Conservation (phyloP, 805 yeast genomes). For the Kodamaea kakaduensis region DNA sequence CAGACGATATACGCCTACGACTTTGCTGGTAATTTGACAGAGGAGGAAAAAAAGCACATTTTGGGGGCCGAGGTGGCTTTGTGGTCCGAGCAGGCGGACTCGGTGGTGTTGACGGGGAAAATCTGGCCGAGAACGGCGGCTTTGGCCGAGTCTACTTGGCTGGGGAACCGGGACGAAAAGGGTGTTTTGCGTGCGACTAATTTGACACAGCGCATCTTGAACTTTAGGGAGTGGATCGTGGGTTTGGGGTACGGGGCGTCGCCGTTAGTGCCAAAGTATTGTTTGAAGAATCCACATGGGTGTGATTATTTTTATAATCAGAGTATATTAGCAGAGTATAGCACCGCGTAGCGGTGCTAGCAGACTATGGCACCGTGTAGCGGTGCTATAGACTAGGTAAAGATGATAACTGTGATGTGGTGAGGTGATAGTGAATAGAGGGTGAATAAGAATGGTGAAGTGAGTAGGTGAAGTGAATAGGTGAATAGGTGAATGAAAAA, state of each 20-base stretch:
- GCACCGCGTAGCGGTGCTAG: no score
- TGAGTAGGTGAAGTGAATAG: no score
- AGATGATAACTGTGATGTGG: no score
- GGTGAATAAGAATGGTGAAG: no score
- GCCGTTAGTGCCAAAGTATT: conserved; percentile 36
- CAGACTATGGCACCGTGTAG: no score
- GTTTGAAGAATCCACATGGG: conserved; percentile 34
- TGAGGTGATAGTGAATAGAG: no score
- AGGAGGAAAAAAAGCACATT: conserved; percentile 24
- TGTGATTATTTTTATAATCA: conserved; percentile 26
- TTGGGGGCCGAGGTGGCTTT: conserved; percentile 39
- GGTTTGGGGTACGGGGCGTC: conserved; percentile 30
- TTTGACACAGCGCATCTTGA: conserved; percentile 33
- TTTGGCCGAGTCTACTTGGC: conserved; percentile 39
- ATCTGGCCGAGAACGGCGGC: conserved; percentile 43
- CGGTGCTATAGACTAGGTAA: no score
- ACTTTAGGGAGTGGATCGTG: conserved; percentile 37
- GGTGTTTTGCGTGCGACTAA: conserved; percentile 26
- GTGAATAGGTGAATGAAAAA: no score
- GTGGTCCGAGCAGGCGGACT: conserved; percentile 39
- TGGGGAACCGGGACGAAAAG: conserved; percentile 32
- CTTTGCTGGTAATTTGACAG: conserved; percentile 28
- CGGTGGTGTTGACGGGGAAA: conserved; percentile 24
- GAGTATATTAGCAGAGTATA: conserved; percentile 3
- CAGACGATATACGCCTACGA: conserved; percentile 38